Base-by-base conservation (phyloP, 495 filamentous ascomycete species). In the Lasiosphaeriaceae sp. region DNA sequence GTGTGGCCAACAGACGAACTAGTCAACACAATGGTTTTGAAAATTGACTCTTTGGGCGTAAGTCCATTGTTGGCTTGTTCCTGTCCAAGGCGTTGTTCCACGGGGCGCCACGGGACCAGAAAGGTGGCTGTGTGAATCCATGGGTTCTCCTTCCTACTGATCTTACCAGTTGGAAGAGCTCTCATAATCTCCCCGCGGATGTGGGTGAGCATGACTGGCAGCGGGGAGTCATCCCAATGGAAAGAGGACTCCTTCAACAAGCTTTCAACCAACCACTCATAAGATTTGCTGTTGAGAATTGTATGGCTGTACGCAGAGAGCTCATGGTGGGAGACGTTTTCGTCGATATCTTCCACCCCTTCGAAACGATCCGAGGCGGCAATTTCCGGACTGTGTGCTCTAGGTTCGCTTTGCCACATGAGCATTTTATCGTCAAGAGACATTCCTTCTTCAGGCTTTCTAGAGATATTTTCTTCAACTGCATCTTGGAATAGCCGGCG, bases 61-160 rank as follows among this genome's bases (percentile, higher is more conserved):
- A 7, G 9, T 46, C 44, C 19, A 47, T 54, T 6, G 16, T n/a
- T 41, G 37, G 37, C 14, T 17, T 17, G 37, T 17, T 41, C 37
- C 14, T 12, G 37, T 12, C 14, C 37, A 17, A 41, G 37, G 37
- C 37, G 37, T 12, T 41, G 11, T 17, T 16, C 14, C 3, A 17
- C 4, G n/a, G 19, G 11, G 14, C 26, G 16, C 22, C 37, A 41
- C 5, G 39, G 43, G 41, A 54, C 8, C 39, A 17, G 16, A 22
- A 54, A 54, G 19, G 43, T 39, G 1, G 34, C 41, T 2, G 29
- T 41, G 22, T 54, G 24, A n/a, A 47, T 19, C 16, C 23, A 29
- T 12, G 52, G 52, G 17, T 34, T 21, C 26, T 34, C 37, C 14
- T 54, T 54, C 22, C 44, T 54, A 39, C 52, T 54, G 52, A 54